These are phyloP conservation scores for Neurospora hispaniola DNA, from an alignment of 495 filamentous ascomycete genomes.

Conservation along the genomic window DNA sequence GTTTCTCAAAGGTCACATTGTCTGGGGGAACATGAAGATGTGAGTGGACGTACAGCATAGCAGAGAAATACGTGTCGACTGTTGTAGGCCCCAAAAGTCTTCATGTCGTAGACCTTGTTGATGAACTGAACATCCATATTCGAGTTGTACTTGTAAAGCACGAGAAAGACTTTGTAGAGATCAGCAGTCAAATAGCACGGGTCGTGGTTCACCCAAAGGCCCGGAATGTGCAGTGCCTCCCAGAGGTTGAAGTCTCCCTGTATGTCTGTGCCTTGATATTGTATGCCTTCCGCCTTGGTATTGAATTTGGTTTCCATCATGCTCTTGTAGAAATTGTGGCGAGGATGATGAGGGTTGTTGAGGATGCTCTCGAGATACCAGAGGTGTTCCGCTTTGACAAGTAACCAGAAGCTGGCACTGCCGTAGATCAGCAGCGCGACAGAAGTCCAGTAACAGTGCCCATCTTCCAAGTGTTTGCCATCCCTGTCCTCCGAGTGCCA, in stretches of 20 bases:
- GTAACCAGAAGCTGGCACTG: slow-evolving; percentile 10
- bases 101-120: slow-evolving; percentile 13
- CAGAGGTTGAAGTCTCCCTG: slow-evolving; percentile 8
- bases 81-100: slow-evolving; percentile 17
- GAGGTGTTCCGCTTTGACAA: slow-evolving; percentile 22
- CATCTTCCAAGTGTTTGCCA: slow-evolving; percentile 1
- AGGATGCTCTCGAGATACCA: slow-evolving; percentile 10
- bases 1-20: neutral
- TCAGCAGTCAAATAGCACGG: slow-evolving; percentile 18
- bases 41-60: slow-evolving; percentile 5
- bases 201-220: slow-evolving; percentile 12
- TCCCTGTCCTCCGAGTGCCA: neutral
- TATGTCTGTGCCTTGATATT: neutral
- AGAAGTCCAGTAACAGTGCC: slow-evolving; percentile 14
- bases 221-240: slow-evolving; percentile 16
- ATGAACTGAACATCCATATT: neutral
- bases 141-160: slow-evolving; percentile 14
- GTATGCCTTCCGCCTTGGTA: neutral
- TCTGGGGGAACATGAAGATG: neutral
- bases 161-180: slow-evolving; percentile 13
- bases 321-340: slow-evolving; percentile 10
- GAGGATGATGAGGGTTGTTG: slow-evolving; percentile 9
- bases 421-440: slow-evolving; percentile 14
- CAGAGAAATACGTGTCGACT: slow-evolving; percentile 19
- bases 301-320: neutral